Evolutionary conservation across 768 basidiomycete genomes (phyloP).

Genomic region (Hericium rajendrae): DNA sequence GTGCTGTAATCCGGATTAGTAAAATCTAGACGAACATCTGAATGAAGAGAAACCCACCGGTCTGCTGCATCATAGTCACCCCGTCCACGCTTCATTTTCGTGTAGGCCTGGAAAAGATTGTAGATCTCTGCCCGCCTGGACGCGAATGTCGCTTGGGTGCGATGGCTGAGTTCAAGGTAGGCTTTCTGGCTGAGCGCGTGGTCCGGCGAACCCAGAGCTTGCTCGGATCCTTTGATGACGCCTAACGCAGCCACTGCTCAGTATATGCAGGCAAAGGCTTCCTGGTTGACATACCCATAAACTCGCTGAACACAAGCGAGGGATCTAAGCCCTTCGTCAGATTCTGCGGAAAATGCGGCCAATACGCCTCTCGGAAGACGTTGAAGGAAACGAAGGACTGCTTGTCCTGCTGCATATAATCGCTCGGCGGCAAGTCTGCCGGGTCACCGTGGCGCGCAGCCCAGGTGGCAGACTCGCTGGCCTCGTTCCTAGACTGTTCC

Average conservation of each 20-base stretch:
- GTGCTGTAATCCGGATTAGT: conserved; percentile 27
- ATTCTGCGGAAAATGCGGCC: conserved; percentile 46
- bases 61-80: conserved; percentile 51
- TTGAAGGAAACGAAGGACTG: not conserved
- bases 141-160: not conserved
- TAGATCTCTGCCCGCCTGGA: not conserved
- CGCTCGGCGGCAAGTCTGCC: not conserved
- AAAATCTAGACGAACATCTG: no score
- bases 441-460: not conserved
- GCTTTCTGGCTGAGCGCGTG: conserved; percentile 4
- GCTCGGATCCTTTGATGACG: conserved; percentile 62
- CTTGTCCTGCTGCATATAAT: not conserved
- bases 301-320: conserved; percentile 51
- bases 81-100: conserved; percentile 30
- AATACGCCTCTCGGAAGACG: conserved; percentile 41
- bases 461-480: no score
- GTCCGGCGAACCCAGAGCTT: conserved; percentile 22
- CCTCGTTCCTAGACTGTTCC: no score
- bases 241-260: conserved; percentile 13
- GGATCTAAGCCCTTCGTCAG: conserved; percentile 41
- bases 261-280: no score
- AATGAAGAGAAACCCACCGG: conserved; percentile 26
- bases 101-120: conserved; percentile 41
- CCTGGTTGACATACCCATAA: conserved; percentile 29
- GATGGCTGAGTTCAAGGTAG: not conserved